These are phyloP conservation scores for Tricholoma sp. DNA, from an alignment of 768 basidiomycete species.

Conservation along the genomic window DNA sequence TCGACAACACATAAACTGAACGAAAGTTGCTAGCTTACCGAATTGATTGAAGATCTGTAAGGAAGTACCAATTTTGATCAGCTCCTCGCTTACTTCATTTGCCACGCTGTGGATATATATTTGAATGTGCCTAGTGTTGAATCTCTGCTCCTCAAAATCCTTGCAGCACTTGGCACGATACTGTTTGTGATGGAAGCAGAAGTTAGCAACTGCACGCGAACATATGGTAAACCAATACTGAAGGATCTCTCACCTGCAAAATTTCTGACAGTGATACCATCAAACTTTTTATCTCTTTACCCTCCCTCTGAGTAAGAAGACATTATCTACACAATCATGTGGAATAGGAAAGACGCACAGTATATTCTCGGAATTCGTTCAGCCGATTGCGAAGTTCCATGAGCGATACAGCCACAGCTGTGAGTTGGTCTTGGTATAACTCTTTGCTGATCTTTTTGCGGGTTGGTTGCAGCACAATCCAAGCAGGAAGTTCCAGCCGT, in stretches of 20 bases:
- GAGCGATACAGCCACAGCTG: conserved; percentile 7
- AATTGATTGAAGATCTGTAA: conserved; percentile 14
- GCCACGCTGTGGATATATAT: conserved; percentile 12
- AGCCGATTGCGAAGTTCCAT: conserved; percentile 10
- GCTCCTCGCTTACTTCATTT: conserved; percentile 8
- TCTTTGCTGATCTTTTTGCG: neutral
- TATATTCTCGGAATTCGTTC: conserved; percentile 16
- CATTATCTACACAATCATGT: neutral
- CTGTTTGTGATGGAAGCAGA: conserved; percentile 2
- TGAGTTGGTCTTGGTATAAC: conserved; percentile 6
- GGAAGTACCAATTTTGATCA: conserved; percentile 5
- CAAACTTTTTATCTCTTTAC: conserved; percentile 8
- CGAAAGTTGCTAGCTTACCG: conserved; percentile 2
- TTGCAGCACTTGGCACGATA: conserved; percentile 11
- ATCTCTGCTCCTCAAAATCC: neutral
- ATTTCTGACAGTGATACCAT: conserved; percentile 8
- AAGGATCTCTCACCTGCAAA: conserved; percentile 6
- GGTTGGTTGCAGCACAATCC: neutral
- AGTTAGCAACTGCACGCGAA: neutral
- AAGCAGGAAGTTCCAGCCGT: neutral
- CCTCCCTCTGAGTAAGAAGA: conserved; percentile 7
- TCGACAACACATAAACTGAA: neutral
- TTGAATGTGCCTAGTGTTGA: conserved; percentile 6
- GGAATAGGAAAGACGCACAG: conserved; percentile 4
- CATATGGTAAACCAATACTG: neutral